A percentile compares a stretch with the other conserved stretches of the same genome.
These are phyloP conservation scores for Acacia pycnantha DNA, from an alignment of 331 rosid species.

Conservation along the genomic window DNA sequence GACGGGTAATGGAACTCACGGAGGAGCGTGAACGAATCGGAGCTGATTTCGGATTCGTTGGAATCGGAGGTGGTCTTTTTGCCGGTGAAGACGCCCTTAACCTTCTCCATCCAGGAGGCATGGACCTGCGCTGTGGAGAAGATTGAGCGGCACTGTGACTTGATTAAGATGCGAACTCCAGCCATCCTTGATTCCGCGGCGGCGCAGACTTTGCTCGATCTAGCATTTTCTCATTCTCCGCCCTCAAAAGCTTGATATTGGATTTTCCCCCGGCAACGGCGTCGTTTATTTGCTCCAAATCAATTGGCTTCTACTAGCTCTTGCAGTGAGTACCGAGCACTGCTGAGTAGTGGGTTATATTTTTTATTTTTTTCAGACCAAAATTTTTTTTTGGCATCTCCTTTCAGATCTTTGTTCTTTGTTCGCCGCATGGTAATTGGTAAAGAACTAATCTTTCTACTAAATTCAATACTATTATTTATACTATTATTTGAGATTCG, in stretches of 20 bases:
- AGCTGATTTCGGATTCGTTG: slow-evolving; percentile 32
- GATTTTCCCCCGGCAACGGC: slow-evolving; percentile 2
- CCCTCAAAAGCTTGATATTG: not conserved
- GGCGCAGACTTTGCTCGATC: not conserved
- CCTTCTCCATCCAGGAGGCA: slow-evolving; percentile 70
- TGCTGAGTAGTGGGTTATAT: no score
- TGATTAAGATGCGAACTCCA: slow-evolving; percentile 41
- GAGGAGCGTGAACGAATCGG: slow-evolving; percentile 63
- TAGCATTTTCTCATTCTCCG: not conserved
- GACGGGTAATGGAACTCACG: slow-evolving; percentile 44
- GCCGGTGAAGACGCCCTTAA: slow-evolving; percentile 79
- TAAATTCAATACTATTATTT: no score
- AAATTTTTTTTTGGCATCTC: no score
- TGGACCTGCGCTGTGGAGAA: slow-evolving; percentile 59
- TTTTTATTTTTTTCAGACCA: no score
- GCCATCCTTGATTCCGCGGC: slow-evolving; percentile 36
- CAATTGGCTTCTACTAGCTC: not conserved
- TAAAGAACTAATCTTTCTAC: no score
- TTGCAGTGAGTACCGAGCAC: not conserved
- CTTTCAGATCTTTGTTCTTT: no score
- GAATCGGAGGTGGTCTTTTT: slow-evolving; percentile 32
- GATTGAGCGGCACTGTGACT: slow-evolving; percentile 48
- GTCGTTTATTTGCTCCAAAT: slow-evolving; percentile 7
- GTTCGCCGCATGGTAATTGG: no score
- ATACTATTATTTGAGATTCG: no score